A percentile compares a stretch with the other conserved stretches of the same genome.
Conservation (phyloP, 441 rosid genomes). For the California macrophylla region DNA sequence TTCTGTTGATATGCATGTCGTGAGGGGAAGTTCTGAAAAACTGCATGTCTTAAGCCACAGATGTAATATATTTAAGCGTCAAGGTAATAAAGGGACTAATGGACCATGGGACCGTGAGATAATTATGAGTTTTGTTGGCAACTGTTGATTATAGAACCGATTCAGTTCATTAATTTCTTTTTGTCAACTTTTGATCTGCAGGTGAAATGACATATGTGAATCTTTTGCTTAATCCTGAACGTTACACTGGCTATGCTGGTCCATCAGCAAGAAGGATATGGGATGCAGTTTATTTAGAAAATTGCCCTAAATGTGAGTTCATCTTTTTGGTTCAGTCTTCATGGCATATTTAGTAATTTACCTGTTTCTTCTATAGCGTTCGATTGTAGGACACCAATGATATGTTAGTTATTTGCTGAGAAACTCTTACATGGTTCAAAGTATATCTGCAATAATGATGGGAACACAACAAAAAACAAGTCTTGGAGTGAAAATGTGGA, state of each 20-base stretch:
- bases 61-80: not conserved
- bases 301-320: constrained; percentile 73
- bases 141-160: not conserved
- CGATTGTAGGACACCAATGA: not conserved
- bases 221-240: constrained; percentile 81
- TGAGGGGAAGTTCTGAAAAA: no score
- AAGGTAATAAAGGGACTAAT: not conserved
- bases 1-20: no score
- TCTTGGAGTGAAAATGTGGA: not conserved
- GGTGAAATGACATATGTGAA: constrained; percentile 90
- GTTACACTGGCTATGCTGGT: constrained; percentile 77
- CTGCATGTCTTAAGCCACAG: not conserved
- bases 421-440: not conserved
- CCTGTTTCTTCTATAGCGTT: not conserved
- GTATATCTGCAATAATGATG: not conserved
- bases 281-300: constrained; percentile 87
- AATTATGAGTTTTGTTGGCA: not conserved
- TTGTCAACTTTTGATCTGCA: constrained; percentile 28
- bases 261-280: constrained; percentile 94
- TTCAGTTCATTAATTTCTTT: not conserved
- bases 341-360: not conserved
- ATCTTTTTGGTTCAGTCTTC: not conserved
- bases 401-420: not conserved
- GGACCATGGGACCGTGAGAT: not conserved
- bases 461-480: not conserved